A percentile compares a stretch with the other conserved stretches of the same genome.
Conservation (phyloP, 2,329 filamentous ascomycete species). For the Fusarium fujikuroi region DNA sequence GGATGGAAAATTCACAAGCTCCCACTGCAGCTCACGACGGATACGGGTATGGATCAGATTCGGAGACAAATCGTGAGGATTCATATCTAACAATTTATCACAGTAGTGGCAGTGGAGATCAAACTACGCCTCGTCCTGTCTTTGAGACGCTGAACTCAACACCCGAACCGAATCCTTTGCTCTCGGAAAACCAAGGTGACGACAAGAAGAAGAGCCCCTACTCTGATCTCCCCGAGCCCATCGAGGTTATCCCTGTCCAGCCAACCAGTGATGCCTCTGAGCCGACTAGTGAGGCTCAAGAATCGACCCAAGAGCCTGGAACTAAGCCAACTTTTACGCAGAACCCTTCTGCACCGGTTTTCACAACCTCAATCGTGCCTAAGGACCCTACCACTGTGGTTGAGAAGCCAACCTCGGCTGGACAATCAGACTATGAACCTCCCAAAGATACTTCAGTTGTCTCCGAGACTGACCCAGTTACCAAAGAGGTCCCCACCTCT, state of each 20-base stretch:
- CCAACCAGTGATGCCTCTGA: not conserved
- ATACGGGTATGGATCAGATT: conserved; percentile 26
- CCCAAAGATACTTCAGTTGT: not conserved
- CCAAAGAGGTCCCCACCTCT: conserved; percentile 3
- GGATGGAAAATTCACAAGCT: conserved; percentile 22
- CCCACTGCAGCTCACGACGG: conserved; percentile 33
- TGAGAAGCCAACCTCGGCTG: not conserved
- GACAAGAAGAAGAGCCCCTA: conserved; percentile 15
- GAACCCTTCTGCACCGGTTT: conserved; percentile 23
- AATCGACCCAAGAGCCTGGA: conserved; percentile 20
- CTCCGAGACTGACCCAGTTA: conserved; percentile 4
- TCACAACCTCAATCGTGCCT: conserved; percentile 37
- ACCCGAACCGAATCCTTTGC: conserved; percentile 27
- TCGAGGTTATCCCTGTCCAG: conserved; percentile 37
- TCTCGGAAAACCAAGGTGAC: conserved; percentile 13
- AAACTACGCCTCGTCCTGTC: conserved; percentile 41
- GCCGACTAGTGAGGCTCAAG: conserved; percentile 9
- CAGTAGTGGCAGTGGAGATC: conserved; percentile 25
- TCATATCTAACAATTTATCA: conserved; percentile 19
- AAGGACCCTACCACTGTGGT: conserved; percentile 19
- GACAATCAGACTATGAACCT: not conserved
- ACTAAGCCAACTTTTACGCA: conserved; percentile 26
- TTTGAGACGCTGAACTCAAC: conserved; percentile 41
- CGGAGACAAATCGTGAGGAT: not conserved
- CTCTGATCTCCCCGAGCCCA: conserved; percentile 11